Evolutionary conservation across 768 basidiomycete species (phyloP).

Genomic region (Polyporus arcularius): DNA sequence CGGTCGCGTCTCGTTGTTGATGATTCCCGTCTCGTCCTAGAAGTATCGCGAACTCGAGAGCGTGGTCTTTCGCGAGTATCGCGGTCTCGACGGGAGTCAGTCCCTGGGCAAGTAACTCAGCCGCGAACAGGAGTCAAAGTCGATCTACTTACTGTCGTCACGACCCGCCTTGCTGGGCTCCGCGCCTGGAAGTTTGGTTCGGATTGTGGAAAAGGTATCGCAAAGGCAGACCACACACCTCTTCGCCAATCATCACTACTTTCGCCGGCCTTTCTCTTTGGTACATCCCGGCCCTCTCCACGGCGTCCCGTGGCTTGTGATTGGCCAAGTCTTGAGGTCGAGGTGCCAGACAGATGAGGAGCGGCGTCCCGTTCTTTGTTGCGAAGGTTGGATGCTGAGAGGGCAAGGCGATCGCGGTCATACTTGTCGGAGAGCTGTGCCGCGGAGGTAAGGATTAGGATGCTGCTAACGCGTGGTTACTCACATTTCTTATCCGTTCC

Average conservation of each 20-base stretch:
- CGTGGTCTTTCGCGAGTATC: constrained; percentile 66
- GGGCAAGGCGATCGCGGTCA: constrained; percentile 75
- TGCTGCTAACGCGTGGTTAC: constrained; percentile 29
- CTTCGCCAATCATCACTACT: constrained; percentile 83
- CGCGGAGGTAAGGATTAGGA: constrained; percentile 8
- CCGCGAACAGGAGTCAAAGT: not conserved
- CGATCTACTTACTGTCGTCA: constrained; percentile 57
- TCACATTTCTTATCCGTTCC: constrained; percentile 74
- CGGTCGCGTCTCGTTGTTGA: constrained; percentile 48
- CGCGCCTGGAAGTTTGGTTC: constrained; percentile 35
- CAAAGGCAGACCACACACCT: constrained; percentile 48
- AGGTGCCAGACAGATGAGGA: constrained; percentile 53
- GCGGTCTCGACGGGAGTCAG: constrained; percentile 60
- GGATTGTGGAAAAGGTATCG: not conserved
- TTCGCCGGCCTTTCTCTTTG: constrained; percentile 73
- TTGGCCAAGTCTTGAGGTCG: constrained; percentile 43
- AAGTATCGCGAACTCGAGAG: constrained; percentile 65
- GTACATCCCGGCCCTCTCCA: constrained; percentile 57
- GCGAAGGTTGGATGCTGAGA: constrained; percentile 49
- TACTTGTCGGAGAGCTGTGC: constrained; percentile 82
- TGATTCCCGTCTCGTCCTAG: constrained; percentile 57
- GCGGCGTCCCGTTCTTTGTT: constrained; percentile 69
- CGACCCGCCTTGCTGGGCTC: constrained; percentile 53
- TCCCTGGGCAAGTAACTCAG: constrained; percentile 34
- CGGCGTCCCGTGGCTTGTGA: constrained; percentile 45